Base-by-base conservation (phyloP, 176 grass and related monocot species). In the Avena eriantha region DNA sequence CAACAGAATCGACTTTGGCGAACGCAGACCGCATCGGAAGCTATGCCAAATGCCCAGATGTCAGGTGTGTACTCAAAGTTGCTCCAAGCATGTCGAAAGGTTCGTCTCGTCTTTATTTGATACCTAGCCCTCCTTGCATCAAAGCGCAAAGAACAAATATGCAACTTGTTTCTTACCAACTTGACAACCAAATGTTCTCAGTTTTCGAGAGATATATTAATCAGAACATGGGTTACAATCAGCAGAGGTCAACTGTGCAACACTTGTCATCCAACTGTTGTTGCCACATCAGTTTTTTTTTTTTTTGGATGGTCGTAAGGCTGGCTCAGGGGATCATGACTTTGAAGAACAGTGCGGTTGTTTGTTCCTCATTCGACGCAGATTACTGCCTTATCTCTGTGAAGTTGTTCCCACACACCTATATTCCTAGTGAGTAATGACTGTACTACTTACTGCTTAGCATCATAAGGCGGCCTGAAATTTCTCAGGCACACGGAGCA, bases 401-500 rank as follows among this genome's bases (percentile, higher is more conserved):
- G 14, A 67, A 75, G 57, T 39, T 84, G 50, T 68, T 78, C 59
- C 8, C 26, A 36, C 19, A 18, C 41, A n/a, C 43, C 16, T 81
- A 24, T 60, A 53, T 35, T 70, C 35, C 47, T 64, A 72, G 4
- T 61, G 8, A 51, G 22, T 50, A 59, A 74, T 70, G 68, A 58
- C 34, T 83, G 81, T 72, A 68, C 31, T 55, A 68, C 73, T 53
- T n/a, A 43, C 75, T 16, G 19, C 69, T 61, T 73, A 29, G 56
- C 80, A 76, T 90, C 84, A 96, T 56, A 96, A 57, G 36, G 90
- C 73, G 16, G 76, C 80, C 85, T 94, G 94, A 88, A 99, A 99
- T 72, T 89, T 93, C 73, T 87, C 80, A 0, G 97, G 97, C 18
- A 93, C 92, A 10, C 85, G 90, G 65, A 99, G 94, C 67, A 93